phyloP scores from a whole-genome alignment of 495 filamentous ascomycete species.

The Xylaria venustula region DNA sequence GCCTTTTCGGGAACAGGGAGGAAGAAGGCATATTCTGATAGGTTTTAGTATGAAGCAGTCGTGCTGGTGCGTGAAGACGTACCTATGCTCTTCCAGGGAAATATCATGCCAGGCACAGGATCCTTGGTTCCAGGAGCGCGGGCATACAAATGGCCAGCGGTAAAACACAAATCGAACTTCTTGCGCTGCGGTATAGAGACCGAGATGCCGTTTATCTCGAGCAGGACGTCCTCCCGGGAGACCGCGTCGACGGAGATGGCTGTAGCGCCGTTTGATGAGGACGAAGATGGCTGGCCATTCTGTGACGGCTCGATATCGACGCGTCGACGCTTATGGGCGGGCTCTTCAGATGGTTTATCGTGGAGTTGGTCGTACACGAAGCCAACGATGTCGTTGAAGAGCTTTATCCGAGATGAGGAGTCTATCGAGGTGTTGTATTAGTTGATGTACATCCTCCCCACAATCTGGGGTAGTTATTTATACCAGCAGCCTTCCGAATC shows the following conservation, averaged over 20 bases:
- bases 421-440: slow-evolving; percentile 32
- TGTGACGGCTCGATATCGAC: slow-evolving; percentile 43
- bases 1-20: slow-evolving; percentile 91
- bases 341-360: slow-evolving; percentile 25
- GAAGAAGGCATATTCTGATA: slow-evolving; percentile 68
- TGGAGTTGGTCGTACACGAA: slow-evolving; percentile 43
- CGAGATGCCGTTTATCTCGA: slow-evolving; percentile 70
- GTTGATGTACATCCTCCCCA: not conserved
- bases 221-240: slow-evolving; percentile 47
- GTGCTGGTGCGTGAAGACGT: slow-evolving; percentile 31
- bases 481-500: slow-evolving; percentile 47
- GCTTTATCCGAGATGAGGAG: slow-evolving; percentile 39
- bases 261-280: slow-evolving; percentile 24
- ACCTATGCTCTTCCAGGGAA: slow-evolving; percentile 72
- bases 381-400: slow-evolving; percentile 55
- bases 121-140: slow-evolving; percentile 61
- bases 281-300: slow-evolving; percentile 22
- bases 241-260: slow-evolving; percentile 31
- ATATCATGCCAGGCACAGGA: slow-evolving; percentile 66
- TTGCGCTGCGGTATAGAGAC: slow-evolving; percentile 84
- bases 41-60: too few species aligned
- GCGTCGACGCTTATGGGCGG: slow-evolving; percentile 48
- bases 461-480: not conserved
- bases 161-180: slow-evolving; percentile 81
- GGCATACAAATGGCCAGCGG: slow-evolving; percentile 64